Evolutionary conservation across 2,329 filamentous ascomycete species (phyloP), one percentile per base, ranked within the genome.

Genomic region (Fusarium sp.): DNA sequence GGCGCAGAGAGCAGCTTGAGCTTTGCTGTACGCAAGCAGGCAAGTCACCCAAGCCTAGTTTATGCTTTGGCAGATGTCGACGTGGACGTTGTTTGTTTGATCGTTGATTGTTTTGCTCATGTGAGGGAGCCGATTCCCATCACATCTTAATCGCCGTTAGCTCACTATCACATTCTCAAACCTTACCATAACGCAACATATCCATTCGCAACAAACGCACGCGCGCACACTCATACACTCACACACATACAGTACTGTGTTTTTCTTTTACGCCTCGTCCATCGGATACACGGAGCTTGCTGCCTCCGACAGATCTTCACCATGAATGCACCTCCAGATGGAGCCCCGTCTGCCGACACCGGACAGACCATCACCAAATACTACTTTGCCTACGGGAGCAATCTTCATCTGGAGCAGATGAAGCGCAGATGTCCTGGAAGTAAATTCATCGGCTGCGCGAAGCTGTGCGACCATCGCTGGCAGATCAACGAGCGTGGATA

Each of bases 301-400:
- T 72, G 56, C 36, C 57, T 68, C 71, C 70, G 73, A 50, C 42
- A 51, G 42, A 67, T 71, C 23, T 56, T 58, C 52, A 63, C 47
- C 54, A 75, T 75, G 71, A 67, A 67, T 45, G 62, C 68, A 28
- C 65, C 70, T 44, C 54, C 62, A 28, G 42, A 51, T 60, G 62
- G 61, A 44, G 45, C 59, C 44, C 59, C 64, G 39, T 53, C 60
- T 45, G 51, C 55, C 51, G 69, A 66, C 48, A 50, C 66, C 54
- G 47, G 53, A 30, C 68, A 67, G 58, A 65, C 69, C 59, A 67
- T 71, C 64, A 76, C 76, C 56, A 73, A 70, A 49, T 76, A 75
- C 48, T 83, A 83, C 71, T 83, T 83, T 63, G 82, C 80, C 34
- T 83, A 82, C 54, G 82, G 81, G 45, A 82, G 80, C 69, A 83